Evolutionary conservation across 1,284 basidiomycete genomes (phyloP).

Genomic region (Cutaneotrichosporon dermatis): DNA sequence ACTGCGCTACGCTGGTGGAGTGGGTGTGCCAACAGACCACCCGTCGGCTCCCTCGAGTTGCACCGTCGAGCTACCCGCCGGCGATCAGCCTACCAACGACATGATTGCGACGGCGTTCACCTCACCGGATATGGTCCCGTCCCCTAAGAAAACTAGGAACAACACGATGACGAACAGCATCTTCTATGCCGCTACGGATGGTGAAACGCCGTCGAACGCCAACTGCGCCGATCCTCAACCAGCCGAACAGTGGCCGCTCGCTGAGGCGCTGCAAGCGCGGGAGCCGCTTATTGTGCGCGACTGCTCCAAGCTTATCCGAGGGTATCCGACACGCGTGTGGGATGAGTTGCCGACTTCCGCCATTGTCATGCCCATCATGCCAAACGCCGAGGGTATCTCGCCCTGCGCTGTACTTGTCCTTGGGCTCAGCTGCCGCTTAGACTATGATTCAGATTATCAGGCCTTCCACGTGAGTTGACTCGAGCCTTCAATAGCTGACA

Average conservation of each 20-base stretch:
- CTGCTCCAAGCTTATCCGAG: conserved; percentile 34
- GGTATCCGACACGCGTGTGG: conserved; percentile 43
- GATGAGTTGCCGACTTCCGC: conserved; percentile 45
- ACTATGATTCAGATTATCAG: conserved; percentile 46
- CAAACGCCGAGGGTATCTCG: conserved; percentile 38
- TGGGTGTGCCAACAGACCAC: conserved; percentile 42
- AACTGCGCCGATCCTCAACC: not conserved
- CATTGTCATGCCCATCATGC: conserved; percentile 46
- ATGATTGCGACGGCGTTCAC: conserved; percentile 14
- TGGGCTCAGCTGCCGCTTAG: conserved; percentile 43
- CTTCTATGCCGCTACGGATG: conserved; percentile 1
- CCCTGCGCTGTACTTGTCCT: conserved; percentile 46
- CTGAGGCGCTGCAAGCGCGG: conserved; percentile 32
- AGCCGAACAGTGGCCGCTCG: conserved; percentile 35
- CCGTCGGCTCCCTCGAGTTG: conserved; percentile 24
- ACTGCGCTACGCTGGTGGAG: conserved; percentile 23
- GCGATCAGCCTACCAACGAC: not conserved
- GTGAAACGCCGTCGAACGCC: not conserved
- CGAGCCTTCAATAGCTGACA: not conserved
- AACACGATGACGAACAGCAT: not conserved
- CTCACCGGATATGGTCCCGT: not conserved
- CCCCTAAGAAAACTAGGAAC: not conserved
- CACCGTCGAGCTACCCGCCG: not conserved
- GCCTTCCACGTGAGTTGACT: conserved; percentile 37
- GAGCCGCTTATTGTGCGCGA: conserved; percentile 42